Conservation (phyloP, 805 yeast genomes). For the Metschnikowia lunata region DNA sequence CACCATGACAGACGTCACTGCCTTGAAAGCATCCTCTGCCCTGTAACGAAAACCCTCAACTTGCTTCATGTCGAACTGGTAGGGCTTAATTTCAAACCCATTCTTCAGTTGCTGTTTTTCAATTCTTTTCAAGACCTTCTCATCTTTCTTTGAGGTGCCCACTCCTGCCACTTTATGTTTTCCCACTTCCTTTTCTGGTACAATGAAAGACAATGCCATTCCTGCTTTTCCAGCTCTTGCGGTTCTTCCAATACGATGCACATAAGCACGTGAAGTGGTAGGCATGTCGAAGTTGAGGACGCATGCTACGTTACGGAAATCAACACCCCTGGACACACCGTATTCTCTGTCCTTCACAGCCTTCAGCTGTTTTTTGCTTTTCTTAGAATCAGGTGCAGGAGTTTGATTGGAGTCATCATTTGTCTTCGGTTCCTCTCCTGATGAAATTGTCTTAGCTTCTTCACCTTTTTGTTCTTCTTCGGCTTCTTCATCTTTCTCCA, state of each 20-base stretch:
- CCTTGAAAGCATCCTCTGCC: constrained; percentile 94
- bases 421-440: constrained; percentile 30
- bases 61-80: constrained; percentile 85
- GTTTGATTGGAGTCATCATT: not conserved
- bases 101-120: constrained; percentile 68
- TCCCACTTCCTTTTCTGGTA: constrained; percentile 77
- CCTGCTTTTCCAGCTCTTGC: constrained; percentile 97
- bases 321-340: constrained; percentile 96
- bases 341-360: constrained; percentile 64
- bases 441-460: constrained; percentile 4
- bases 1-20: constrained; percentile 83
- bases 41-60: constrained; percentile 95
- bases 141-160: constrained; percentile 73
- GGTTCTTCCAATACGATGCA: constrained; percentile 94
- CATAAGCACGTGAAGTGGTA: constrained; percentile 78
- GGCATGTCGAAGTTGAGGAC: constrained; percentile 95
- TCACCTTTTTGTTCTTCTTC: constrained; percentile 25
- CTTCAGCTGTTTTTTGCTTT: constrained; percentile 20
- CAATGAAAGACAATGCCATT: constrained; percentile 89
- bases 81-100: constrained; percentile 78
- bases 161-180: constrained; percentile 80
- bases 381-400: constrained; percentile 1
- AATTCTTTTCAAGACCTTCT: constrained; percentile 74
- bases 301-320: constrained; percentile 93
- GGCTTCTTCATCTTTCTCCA: constrained; percentile 47